Evolutionary conservation across 2,329 filamentous ascomycete species (phyloP), one percentile per base, ranked within the genome.

Genomic region (Juglanconis sp.): DNA sequence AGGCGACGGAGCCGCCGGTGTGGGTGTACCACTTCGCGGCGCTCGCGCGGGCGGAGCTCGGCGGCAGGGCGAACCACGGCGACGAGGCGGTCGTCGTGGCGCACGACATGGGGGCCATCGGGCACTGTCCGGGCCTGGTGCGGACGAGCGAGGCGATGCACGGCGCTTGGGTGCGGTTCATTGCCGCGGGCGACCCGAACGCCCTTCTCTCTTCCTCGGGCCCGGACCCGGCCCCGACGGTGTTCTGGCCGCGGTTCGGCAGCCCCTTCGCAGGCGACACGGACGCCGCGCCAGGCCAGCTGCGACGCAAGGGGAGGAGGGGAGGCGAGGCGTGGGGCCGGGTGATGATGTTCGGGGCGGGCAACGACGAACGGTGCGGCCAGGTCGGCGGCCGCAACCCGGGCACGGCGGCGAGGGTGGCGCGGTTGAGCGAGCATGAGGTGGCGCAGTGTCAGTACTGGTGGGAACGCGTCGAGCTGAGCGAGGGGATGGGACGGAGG

Each of bases 301-400:
- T 57, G 31, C 34, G 57, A 44, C 48, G 65, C 7, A 56, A 63
- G 7, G 54, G n/a, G 8, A 54, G 34, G 9, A 52, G 11, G 5
- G 56, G 8, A 32, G 48, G 5, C 48, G 48, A 50, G 68, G 65
- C n/a, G 68, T 68, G 11, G 17, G 78, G 75, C 0, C 66, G 64
- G 62, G 65, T 83, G 44, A 72, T 85, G 66, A 76, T 87, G 3
- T 88, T 88, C 70, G 86, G 85, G 2, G 67, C 76, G 44, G 85
- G 82, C 2, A 88, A 88, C 65, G 77, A 86, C 65, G 84, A 88
- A 72, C 70, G 73, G 5, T 72, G 76, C 63, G 63, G 65, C 3
- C 40, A 51, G 64, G 68, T 74, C 63, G 66, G 78, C 63, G 54
- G 71, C 70, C 0, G 64, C 57, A 38, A 68, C 68, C 30, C 67